Conservation (phyloP, 2,329 filamentous ascomycete species). For the Fusarium sp. region DNA sequence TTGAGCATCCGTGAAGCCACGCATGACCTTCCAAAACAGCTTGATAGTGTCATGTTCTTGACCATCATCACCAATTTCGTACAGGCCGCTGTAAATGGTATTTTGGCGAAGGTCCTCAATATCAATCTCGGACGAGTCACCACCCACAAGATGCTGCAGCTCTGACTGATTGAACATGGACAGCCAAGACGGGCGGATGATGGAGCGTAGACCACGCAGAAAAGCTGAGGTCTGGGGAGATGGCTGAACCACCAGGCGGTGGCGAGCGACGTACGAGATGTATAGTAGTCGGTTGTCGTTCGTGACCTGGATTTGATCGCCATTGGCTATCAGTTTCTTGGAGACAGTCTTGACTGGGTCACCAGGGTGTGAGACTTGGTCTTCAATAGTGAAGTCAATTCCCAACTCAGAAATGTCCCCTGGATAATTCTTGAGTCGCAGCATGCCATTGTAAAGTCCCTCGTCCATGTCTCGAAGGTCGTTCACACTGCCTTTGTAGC, state of each 20-base stretch:
- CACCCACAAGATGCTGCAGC: slow-evolving; percentile 91
- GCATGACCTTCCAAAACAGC: slow-evolving; percentile 93
- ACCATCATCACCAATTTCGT: slow-evolving; percentile 88
- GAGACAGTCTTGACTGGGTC: slow-evolving; percentile 71
- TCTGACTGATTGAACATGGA: slow-evolving; percentile 99
- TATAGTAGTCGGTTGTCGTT: slow-evolving; percentile 96
- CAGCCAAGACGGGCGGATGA: slow-evolving; percentile 93
- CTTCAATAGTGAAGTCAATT: slow-evolving; percentile 90
- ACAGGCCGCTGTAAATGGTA: slow-evolving; percentile 88
- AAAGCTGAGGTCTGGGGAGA: slow-evolving; percentile 87
- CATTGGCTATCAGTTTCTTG: slow-evolving; percentile 79
- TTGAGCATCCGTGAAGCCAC: slow-evolving; percentile 78
- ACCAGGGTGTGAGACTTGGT: slow-evolving; percentile 65
- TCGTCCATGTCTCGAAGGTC: slow-evolving; percentile 93
- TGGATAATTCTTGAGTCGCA: slow-evolving; percentile 84
- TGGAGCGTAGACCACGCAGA: slow-evolving; percentile 83
- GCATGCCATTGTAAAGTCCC: slow-evolving; percentile 86
- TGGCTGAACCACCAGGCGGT: slow-evolving; percentile 85
- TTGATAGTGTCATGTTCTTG: slow-evolving; percentile 86
- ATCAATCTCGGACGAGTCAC: slow-evolving; percentile 86
- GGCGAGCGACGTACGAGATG: slow-evolving; percentile 89
- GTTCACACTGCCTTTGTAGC: slow-evolving; percentile 92
- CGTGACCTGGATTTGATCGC: slow-evolving; percentile 81
- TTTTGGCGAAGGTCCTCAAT: slow-evolving; percentile 85
- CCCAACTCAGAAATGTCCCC: slow-evolving; percentile 78